These are phyloP conservation scores for Podila epicladia DNA, from an alignment of 192 early-diverging fungal species.

Conservation along the genomic window DNA sequence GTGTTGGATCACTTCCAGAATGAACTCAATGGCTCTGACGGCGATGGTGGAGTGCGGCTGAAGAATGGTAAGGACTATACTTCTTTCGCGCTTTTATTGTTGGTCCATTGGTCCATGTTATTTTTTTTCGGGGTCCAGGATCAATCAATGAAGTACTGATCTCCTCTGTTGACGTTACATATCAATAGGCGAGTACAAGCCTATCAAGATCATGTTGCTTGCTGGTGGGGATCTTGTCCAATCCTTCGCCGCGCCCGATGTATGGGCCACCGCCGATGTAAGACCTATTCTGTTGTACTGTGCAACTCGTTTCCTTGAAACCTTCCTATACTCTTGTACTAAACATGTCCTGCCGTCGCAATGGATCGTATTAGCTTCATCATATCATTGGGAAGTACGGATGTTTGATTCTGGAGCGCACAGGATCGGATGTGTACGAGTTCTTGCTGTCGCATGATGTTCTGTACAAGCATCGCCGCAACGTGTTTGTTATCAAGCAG, in stretches of 20 bases:
- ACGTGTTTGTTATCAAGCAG: conserved; percentile 95
- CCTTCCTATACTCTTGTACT: too few species aligned
- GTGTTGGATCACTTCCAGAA: conserved; percentile 97
- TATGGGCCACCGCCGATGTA: conserved; percentile 92
- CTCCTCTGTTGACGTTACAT: too few species aligned
- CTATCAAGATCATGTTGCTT: conserved; percentile 89
- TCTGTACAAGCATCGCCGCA: conserved; percentile 87
- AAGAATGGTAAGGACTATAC: conserved; percentile 58
- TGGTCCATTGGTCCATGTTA: too few species aligned
- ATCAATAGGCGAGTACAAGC: conserved; percentile 58
- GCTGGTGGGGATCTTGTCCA: conserved; percentile 98
- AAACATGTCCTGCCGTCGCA: not conserved
- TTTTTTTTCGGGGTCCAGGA: too few species aligned
- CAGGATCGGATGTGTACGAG: conserved; percentile 92
- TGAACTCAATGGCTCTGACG: conserved; percentile 79
- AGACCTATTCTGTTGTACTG: conserved; percentile 19
- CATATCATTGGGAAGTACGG: conserved; percentile 92
- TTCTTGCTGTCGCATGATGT: conserved; percentile 93
- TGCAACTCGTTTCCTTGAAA: not conserved
- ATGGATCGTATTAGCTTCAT: conserved; percentile 66
- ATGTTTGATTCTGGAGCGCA: conserved; percentile 95
- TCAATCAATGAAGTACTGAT: not conserved
- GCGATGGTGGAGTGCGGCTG: conserved; percentile 72
- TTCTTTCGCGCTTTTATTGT: not conserved
- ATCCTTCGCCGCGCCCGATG: conserved; percentile 90